Base-by-base conservation (phyloP, 192 early-diverging fungal species). In the Coemansia sp. region DNA sequence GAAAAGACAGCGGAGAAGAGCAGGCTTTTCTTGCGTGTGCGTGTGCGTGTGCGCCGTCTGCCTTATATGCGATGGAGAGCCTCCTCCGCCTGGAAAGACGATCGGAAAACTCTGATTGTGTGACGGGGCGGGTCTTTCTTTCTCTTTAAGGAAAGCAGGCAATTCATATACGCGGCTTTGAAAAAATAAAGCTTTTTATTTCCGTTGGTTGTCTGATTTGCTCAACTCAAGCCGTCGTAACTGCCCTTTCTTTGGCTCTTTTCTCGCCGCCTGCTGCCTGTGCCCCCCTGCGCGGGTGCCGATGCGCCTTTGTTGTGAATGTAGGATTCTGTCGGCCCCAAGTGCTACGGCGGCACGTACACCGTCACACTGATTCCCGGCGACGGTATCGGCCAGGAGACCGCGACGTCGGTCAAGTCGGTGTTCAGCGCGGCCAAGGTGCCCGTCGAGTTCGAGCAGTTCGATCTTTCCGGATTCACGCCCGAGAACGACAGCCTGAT, bases 311-410 rank as follows among this genome's bases (percentile, higher is more conserved):
- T n/a, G n/a, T n/a, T n/a, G n/a, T n/a, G n/a, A n/a, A n/a, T n/a
- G 46, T 78, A 78, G 65, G 78, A 81, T 46, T 56, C 74, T 25
- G 61, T 70, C 23, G 78, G 78, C 16, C 80, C 80, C 36, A 82
- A 82, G 68, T 74, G 74, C 74, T 96, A 97, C 85, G 95, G 94
- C 48, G 97, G 97, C 50, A 88, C 87, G 23, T 90, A 94, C 86
- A 97, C 93, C 45, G 91, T 97, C 49, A 97, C 97, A 29, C 86
- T 99, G 58, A 95, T 99, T 66, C 97, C 97, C 39, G 97, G 97
- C 74, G 97, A 99, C 82, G 97, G 97, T 81, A 89, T 99, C 67
- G 97, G 97, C 65, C 86, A 90, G 69, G 97, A 99, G 73, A 92
- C 90, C 68, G 89, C 93, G 39, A 71, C 82, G 10, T 85, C 95